phyloP scores from a whole-genome alignment of 2,329 filamentous ascomycete species.

The Ophiostoma ulmi region DNA sequence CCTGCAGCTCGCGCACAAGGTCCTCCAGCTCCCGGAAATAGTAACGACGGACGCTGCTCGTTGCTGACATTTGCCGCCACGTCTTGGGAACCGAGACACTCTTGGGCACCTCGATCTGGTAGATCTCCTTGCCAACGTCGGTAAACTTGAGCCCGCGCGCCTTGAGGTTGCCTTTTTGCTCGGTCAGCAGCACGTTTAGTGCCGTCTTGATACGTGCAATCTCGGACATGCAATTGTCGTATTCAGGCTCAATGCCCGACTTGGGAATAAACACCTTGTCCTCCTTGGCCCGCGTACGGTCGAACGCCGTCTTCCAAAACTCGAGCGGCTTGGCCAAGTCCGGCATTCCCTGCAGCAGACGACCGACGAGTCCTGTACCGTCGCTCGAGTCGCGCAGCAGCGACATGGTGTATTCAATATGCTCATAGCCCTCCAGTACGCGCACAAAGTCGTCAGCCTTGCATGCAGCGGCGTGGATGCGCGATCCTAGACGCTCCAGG shows the following conservation, averaged over 20 bases:
- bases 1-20: conserved; percentile 81
- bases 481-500: conserved; percentile 86
- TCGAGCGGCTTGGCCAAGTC: conserved; percentile 67
- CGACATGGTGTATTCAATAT: conserved; percentile 90
- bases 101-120: conserved; percentile 89
- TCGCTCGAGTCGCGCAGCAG: conserved; percentile 68
- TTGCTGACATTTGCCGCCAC: conserved; percentile 97
- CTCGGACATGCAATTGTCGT: conserved; percentile 72
- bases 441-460: conserved; percentile 87
- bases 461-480: conserved; percentile 88
- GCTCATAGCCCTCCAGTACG: conserved; percentile 92
- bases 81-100: conserved; percentile 73
- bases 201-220: conserved; percentile 72
- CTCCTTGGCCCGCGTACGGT: conserved; percentile 71
- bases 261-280: conserved; percentile 80
- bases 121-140: conserved; percentile 94
- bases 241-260: conserved; percentile 83
- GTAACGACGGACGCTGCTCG: conserved; percentile 83
- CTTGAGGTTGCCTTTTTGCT: conserved; percentile 67
- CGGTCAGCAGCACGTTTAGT: conserved; percentile 64
- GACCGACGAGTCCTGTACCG: conserved; percentile 78
- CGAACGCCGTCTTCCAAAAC: conserved; percentile 89
- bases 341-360: conserved; percentile 80
- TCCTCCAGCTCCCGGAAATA: conserved; percentile 80
- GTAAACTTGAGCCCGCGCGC: conserved; percentile 68